Conservation (phyloP, 208 protist genomes). For the Willaertia magna region DNA sequence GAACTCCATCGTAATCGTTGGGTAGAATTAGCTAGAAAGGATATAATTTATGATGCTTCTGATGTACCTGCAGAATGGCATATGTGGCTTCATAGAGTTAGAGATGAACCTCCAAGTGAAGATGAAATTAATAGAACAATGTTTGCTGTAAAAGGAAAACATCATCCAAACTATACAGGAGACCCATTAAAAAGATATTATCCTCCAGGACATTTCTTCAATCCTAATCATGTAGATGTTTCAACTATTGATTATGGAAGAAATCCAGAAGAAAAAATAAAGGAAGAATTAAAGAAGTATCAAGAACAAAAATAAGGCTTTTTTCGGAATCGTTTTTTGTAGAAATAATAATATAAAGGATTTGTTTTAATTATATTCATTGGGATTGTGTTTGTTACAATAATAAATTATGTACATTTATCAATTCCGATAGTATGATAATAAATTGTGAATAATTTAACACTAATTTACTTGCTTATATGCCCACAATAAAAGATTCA, state of each 20-base stretch:
- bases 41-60: not conserved
- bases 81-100: conserved; percentile 6
- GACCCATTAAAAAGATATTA: not conserved
- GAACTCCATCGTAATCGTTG: not conserved
- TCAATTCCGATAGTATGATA: too few relatives aligned
- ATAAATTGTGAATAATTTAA: too few relatives aligned
- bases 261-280: not conserved
- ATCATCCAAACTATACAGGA: not conserved
- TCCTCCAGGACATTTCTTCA: conserved; percentile 8
- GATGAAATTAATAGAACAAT: not conserved
- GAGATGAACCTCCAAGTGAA: not conserved
- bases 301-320: too few relatives aligned
- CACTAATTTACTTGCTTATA: too few relatives aligned
- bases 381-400: too few relatives aligned
- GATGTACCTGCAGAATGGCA: conserved; percentile 10
- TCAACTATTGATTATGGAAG: not conserved
- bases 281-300: too few relatives aligned
- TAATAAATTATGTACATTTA: too few relatives aligned
- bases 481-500: too few relatives aligned
- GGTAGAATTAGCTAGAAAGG: not conserved
- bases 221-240: not conserved
- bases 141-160: not conserved
- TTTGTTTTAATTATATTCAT: too few relatives aligned
- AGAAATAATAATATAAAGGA: too few relatives aligned
- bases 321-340: too few relatives aligned